Evolutionary conservation across 306 rosid species (phyloP).

Genomic region (Gleditsia sinensis): DNA sequence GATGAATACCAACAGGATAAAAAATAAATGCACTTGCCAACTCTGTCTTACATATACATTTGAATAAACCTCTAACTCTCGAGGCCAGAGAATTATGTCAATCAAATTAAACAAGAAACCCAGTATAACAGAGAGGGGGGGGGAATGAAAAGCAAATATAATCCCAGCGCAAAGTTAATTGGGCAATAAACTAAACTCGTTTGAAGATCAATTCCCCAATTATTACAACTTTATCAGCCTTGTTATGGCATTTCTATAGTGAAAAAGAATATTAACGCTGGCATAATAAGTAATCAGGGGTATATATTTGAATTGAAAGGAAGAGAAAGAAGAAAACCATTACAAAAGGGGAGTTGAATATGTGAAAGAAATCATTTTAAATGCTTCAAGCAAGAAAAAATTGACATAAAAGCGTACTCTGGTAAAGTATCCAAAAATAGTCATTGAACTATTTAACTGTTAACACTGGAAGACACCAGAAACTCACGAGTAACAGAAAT

Average conservation of each 20-base stretch:
- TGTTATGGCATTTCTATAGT: constrained; percentile 1
- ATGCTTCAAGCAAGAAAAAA: constrained; percentile 25
- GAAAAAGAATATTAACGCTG: neutral
- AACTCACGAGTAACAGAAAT: neutral
- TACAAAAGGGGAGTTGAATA: constrained; percentile 1
- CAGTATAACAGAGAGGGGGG: neutral
- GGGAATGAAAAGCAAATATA: neutral
- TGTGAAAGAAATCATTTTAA: neutral
- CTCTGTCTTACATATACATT: constrained; percentile 6
- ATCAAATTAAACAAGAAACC: constrained; percentile 13
- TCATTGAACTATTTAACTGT: neutral
- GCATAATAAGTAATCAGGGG: neutral
- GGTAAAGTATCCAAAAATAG: constrained; percentile 2
- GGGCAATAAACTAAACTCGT: neutral
- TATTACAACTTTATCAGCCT: constrained; percentile 15
- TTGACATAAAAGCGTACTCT: constrained; percentile 12
- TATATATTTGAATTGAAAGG: constrained; percentile 12
- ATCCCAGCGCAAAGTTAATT: constrained; percentile 21
- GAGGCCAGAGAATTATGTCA: neutral
- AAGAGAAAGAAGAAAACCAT: constrained; percentile 16
- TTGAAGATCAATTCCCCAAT: neutral
- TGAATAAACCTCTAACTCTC: neutral
- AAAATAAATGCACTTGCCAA: neutral
- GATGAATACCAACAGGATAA: constrained; percentile 8
- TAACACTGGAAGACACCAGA: neutral